Evolutionary conservation across 2,329 filamentous ascomycete genomes (phyloP), one percentile per base, ranked within the genome.

Genomic region (Talaromyces sp.): DNA sequence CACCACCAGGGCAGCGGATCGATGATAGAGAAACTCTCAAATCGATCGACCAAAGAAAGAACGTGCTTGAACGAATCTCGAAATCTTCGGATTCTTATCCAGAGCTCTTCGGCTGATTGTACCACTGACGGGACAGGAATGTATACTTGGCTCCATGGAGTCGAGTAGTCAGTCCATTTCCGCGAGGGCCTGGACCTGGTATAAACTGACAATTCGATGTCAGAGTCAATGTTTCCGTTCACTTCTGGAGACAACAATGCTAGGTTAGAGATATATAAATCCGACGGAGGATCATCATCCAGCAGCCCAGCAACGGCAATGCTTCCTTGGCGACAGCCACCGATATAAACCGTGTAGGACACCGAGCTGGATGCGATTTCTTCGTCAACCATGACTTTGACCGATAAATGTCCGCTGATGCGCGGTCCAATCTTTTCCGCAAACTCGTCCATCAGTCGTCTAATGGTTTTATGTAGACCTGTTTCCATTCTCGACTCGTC

Each of bases 401-500:
- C 88, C 19, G 85, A 88, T 37, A 93, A 74, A 72, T 93, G 91
- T 0, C 90, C 90, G 0, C 89, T 92, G 71, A 90, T 78, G 3
- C 73, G 70, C 14, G 74, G 62, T 1, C 84, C 83, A 27, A 82
- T 78, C 52, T 80, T 81, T 3, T 73, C 72, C 0, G 86, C 86
- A 63, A 89, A 87, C 11, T 75, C 78, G 63, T 83, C 73, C 1
- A 90, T 92, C 70, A 92, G 91, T 1, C 77, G 77, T 0, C 89
- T 81, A 84, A 93, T 90, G 1, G 84, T 83, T 24, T 76, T 75
- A 45, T 81, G 84, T 0, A 92, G 75, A 0, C 81, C 76, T 0
- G 85, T 86, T 8, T 84, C 77, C 0, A 81, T 67, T 0, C 85
- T 83, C 0, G 92, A 81, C 0, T 86, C 82, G 31, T 80, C 77